Evolutionary conservation across 768 basidiomycete genomes (phyloP), one percentile per base, ranked within the genome.

Genomic region (Termitomyces sp.): DNA sequence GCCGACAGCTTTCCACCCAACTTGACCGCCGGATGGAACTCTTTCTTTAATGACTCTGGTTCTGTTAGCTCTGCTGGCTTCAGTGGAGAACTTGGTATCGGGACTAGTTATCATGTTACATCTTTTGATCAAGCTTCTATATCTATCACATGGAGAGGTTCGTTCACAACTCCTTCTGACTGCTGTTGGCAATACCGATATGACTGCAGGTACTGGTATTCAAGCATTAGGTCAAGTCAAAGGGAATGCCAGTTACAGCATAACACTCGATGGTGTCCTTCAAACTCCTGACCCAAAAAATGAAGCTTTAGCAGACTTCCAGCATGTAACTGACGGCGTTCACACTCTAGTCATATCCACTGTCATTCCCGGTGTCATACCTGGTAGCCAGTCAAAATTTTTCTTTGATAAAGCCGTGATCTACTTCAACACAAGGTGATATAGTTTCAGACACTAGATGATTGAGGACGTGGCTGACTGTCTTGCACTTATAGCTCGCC

Each of bases 101-200:
- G 88, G 12, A 76, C 75, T 6, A 86, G 81, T 60, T 74, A 72
- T 27, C 89, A 91, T 64, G 73, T 82, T 56, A 90, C 89, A n/a
- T 76, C 79, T 9, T 72, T 67, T 56, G 66, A 87, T 64, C 81
- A 81, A 14, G 85, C 88, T 10, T 75, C 77, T 12, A 60, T 90
- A 10, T 69, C 76, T 46, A 64, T 91, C 48, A 66, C 65, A 46
- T 92, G 86, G 85, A 80, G 73, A 57, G 89, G 89, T 88, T 64
- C 59, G 79, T 46, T n/a, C 22, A 16, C 20, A 29, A 56, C 43
- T 51, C 47, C 22, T 36, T 32, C 34, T 29, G 32, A 36, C 36
- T 18, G 16, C 46, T 34, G 22, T 27, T 14, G 3, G 26, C 31
- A 10, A 32, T 32, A 46, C 22, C 14, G 31, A 57, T 26, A 20